Evolutionary conservation across 2,329 filamentous ascomycete genomes (phyloP).

Genomic region (Alternaria sp.): DNA sequence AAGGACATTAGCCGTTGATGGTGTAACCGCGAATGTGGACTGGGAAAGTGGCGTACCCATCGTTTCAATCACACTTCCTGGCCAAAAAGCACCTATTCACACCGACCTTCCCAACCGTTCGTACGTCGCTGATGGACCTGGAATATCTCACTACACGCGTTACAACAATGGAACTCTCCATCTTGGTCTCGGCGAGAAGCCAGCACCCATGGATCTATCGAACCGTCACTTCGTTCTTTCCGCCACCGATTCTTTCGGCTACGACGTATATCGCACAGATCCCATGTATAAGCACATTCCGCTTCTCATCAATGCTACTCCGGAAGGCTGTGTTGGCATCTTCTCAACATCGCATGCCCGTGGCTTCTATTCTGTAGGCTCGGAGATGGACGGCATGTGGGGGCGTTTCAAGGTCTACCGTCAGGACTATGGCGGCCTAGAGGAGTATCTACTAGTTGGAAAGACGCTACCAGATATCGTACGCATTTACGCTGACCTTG

Average conservation of each 20-base stretch:
- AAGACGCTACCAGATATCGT: slow-evolving; percentile 72
- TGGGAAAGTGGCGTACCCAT: slow-evolving; percentile 66
- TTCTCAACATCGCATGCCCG: slow-evolving; percentile 73
- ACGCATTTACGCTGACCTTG: slow-evolving; percentile 70
- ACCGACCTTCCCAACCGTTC: slow-evolving; percentile 71
- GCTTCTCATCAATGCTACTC: slow-evolving; percentile 72
- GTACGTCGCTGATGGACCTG: slow-evolving; percentile 68
- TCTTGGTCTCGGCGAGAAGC: slow-evolving; percentile 75
- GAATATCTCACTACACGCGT: slow-evolving; percentile 70
- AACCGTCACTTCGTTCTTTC: slow-evolving; percentile 72
- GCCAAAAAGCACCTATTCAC: slow-evolving; percentile 63
- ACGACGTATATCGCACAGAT: slow-evolving; percentile 74
- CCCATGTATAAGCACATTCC: slow-evolving; percentile 81
- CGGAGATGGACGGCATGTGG: slow-evolving; percentile 79
- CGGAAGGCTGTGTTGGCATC: slow-evolving; percentile 69
- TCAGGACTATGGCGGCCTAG: slow-evolving; percentile 75
- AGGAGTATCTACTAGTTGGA: slow-evolving; percentile 74
- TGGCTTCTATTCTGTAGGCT: slow-evolving; percentile 71
- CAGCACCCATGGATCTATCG: slow-evolving; percentile 75
- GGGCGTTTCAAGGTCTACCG: slow-evolving; percentile 77
- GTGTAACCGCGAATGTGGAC: slow-evolving; percentile 64
- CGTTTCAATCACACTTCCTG: slow-evolving; percentile 63
- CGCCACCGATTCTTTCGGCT: slow-evolving; percentile 76
- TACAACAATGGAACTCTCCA: slow-evolving; percentile 71
- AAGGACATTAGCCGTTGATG: slow-evolving; percentile 57